These are phyloP conservation scores for Blumeriella jaapii DNA, from an alignment of 2,329 filamentous ascomycete genomes.

Conservation along the genomic window DNA sequence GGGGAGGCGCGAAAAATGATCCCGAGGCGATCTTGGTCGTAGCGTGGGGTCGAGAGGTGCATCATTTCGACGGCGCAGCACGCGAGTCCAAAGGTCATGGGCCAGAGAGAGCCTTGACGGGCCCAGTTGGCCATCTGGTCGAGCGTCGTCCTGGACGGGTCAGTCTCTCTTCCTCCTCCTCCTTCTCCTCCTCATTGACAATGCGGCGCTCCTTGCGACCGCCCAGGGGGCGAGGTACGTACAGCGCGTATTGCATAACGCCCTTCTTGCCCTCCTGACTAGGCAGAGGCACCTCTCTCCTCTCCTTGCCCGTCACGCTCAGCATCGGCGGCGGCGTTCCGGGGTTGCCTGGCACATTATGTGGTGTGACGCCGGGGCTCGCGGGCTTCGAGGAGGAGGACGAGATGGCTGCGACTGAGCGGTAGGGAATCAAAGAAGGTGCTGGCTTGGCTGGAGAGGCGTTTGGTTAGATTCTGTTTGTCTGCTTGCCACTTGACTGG, in stretches of 20 bases:
- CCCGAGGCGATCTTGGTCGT: slow-evolving; percentile 79
- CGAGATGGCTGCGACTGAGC: slow-evolving; percentile 53
- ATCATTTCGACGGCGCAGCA: slow-evolving; percentile 92
- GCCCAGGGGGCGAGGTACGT: slow-evolving; percentile 36
- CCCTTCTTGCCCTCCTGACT: slow-evolving; percentile 74
- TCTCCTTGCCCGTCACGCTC: slow-evolving; percentile 37
- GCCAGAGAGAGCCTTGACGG: slow-evolving; percentile 75
- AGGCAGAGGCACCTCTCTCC: slow-evolving; percentile 62
- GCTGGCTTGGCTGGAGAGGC: slow-evolving; percentile 50
- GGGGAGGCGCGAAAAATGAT: slow-evolving; percentile 87
- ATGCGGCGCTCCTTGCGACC: too few species aligned
- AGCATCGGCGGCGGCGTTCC: slow-evolving; percentile 36
- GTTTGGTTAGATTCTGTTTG: slow-evolving; percentile 19
- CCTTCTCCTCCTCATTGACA: too few species aligned
- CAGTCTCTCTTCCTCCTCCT: slow-evolving; percentile 5
- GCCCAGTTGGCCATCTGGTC: slow-evolving; percentile 77
- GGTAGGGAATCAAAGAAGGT: slow-evolving; percentile 49
- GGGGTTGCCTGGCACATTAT: slow-evolving; percentile 41
- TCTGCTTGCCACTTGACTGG: not conserved
- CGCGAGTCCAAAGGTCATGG: slow-evolving; percentile 78
- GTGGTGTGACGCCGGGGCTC: slow-evolving; percentile 39
- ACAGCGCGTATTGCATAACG: slow-evolving; percentile 77
- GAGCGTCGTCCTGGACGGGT: slow-evolving; percentile 51
- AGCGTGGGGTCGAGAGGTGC: slow-evolving; percentile 76
- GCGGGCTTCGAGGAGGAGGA: slow-evolving; percentile 54